Evolutionary conservation across 768 basidiomycete genomes (phyloP).

Genomic region (Gymnopilus dilepis): DNA sequence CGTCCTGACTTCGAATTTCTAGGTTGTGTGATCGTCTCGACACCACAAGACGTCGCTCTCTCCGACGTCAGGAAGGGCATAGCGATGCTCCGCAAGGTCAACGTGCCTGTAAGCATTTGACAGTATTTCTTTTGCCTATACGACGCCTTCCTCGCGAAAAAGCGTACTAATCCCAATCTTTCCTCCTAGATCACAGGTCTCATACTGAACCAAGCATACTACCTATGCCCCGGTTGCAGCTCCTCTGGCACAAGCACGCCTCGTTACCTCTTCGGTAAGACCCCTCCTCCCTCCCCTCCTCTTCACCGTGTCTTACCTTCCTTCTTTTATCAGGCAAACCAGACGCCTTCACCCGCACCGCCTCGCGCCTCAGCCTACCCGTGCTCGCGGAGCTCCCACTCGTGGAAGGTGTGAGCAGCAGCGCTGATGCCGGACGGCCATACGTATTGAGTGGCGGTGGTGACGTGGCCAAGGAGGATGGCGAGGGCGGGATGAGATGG

Average conservation of each 20-base stretch:
- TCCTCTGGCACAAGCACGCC: slow-evolving; percentile 40
- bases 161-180: too few species aligned
- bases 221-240: slow-evolving; percentile 75
- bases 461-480: slow-evolving; percentile 21
- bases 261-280: slow-evolving; percentile 37
- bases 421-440: slow-evolving; percentile 73
- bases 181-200: slow-evolving; percentile 76
- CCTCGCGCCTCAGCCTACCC: slow-evolving; percentile 58
- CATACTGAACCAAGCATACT: slow-evolving; percentile 88
- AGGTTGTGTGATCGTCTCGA: slow-evolving; percentile 95
- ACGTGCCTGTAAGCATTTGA: slow-evolving; percentile 71
- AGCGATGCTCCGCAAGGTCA: slow-evolving; percentile 88
- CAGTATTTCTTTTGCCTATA: not conserved
- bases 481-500: slow-evolving; percentile 31
- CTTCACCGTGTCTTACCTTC: slow-evolving; percentile 25
- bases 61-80: slow-evolving; percentile 93
- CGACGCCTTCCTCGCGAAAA: too few species aligned
- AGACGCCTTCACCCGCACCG: slow-evolving; percentile 62
- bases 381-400: slow-evolving; percentile 86
- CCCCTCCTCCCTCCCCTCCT: not conserved
- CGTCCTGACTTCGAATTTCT: not conserved
- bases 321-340: slow-evolving; percentile 56
- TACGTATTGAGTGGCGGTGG: slow-evolving; percentile 36
- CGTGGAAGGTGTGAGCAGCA: slow-evolving; percentile 71
- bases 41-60: slow-evolving; percentile 93